phyloP scores from a whole-genome alignment of 2,329 filamentous ascomycete genomes.

The Aureobasidium leucospermi region DNA sequence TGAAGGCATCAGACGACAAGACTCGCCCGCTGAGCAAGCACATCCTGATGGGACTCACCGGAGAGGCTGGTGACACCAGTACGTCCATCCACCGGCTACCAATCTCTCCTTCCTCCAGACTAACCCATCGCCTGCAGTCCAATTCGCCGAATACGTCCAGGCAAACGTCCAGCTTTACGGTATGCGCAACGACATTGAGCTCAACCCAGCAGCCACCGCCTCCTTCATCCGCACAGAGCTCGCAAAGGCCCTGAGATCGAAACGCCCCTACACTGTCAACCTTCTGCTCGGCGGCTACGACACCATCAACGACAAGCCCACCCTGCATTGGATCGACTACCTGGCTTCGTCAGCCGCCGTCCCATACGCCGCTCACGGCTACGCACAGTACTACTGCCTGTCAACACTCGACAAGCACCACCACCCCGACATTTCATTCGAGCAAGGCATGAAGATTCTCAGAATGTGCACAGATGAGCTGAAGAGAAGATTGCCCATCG shows the following conservation, averaged over 20 bases:
- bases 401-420: slow-evolving; percentile 98
- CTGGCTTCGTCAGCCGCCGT: slow-evolving; percentile 80
- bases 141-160: slow-evolving; percentile 99
- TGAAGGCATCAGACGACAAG: slow-evolving; percentile 96
- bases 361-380: slow-evolving; percentile 94
- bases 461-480: slow-evolving; percentile 94
- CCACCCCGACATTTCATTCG: slow-evolving; percentile 84
- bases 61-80: slow-evolving; percentile 95
- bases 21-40: slow-evolving; percentile 87
- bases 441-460: slow-evolving; percentile 84
- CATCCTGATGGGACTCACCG: slow-evolving; percentile 89
- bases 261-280: slow-evolving; percentile 95
- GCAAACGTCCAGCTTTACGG: slow-evolving; percentile 96
- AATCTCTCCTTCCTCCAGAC: background rate
- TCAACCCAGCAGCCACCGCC: slow-evolving; percentile 81
- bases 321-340: slow-evolving; percentile 96
- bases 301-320: slow-evolving; percentile 81
- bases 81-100: slow-evolving; percentile 24
- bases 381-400: slow-evolving; percentile 99
- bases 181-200: slow-evolving; percentile 93
- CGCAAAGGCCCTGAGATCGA: slow-evolving; percentile 79
- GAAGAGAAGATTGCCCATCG: slow-evolving; percentile 91
- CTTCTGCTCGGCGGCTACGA: slow-evolving; percentile 90
- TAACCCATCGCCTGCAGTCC: slow-evolving; percentile 51
- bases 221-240: slow-evolving; percentile 93